A percentile compares a stretch with the other conserved stretches of the same genome.
phyloP scores from a whole-genome alignment of 2,329 filamentous ascomycete genomes.

The Sarocladium oryzae region DNA sequence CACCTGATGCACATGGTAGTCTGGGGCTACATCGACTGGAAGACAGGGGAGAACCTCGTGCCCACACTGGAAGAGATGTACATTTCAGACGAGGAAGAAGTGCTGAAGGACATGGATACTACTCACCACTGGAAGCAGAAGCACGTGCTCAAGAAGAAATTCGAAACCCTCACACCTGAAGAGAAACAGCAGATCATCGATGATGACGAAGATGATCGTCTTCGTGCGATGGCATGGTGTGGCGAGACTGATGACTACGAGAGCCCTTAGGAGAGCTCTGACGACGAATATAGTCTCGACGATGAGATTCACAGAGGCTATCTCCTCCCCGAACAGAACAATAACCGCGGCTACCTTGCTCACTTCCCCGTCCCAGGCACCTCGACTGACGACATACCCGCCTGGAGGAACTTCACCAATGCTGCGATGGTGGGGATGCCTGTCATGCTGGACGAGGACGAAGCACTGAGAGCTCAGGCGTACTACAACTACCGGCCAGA shows the following conservation, averaged over 20 bases:
- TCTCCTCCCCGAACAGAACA: conserved; percentile 18
- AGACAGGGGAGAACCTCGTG: conserved; percentile 42
- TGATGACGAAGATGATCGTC: conserved; percentile 27
- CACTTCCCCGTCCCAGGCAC: conserved; percentile 13
- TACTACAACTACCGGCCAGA: conserved; percentile 15
- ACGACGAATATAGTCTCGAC: conserved; percentile 19
- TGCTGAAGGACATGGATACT: conserved; percentile 25
- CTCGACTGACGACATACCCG: conserved; percentile 13
- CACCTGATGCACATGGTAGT: conserved; percentile 51
- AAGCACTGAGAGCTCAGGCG: conserved; percentile 18
- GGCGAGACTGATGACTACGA: conserved; percentile 17
- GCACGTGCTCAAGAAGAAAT: conserved; percentile 39
- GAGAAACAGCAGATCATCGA: conserved; percentile 32
- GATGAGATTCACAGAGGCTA: conserved; percentile 28
- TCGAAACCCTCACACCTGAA: conserved; percentile 28
- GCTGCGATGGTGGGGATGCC: conserved; percentile 18
- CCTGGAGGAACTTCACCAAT: conserved; percentile 23
- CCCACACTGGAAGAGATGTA: conserved; percentile 45
- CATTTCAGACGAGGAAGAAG: conserved; percentile 40
- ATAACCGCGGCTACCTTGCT: conserved; percentile 8
- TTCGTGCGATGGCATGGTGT: conserved; percentile 28
- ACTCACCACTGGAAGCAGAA: conserved; percentile 35
- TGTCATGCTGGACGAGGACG: conserved; percentile 18
- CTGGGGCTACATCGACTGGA: conserved; percentile 55
- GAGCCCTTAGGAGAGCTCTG: conserved; percentile 11